Evolutionary conservation across 1,284 basidiomycete species (phyloP).

Genomic region (Tetrapyrgos nigripes): DNA sequence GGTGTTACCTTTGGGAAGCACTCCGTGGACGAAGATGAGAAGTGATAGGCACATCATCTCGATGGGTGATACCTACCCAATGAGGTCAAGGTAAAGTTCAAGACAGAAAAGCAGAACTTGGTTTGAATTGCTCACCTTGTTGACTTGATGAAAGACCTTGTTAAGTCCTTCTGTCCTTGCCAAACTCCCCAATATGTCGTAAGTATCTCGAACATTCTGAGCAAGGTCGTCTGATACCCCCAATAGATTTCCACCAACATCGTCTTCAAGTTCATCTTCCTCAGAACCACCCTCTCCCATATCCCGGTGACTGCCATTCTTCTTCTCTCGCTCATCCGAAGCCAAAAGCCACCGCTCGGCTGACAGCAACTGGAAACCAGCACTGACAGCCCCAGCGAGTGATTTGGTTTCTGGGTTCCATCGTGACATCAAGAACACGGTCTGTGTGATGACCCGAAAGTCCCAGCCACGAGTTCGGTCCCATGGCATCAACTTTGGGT

Average conservation of each 20-base stretch:
- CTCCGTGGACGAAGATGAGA: conserved; percentile 53
- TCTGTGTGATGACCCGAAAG: conserved; percentile 64
- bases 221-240: conserved; percentile 38
- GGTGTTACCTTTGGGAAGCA: conserved; percentile 19
- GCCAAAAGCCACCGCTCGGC: conserved; percentile 65
- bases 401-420: conserved; percentile 34
- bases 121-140: background rate
- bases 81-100: background rate
- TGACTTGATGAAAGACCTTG: conserved; percentile 36
- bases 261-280: conserved; percentile 1
- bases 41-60: conserved; percentile 64
- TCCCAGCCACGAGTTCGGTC: conserved; percentile 64
- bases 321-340: conserved; percentile 34
- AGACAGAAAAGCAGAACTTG: background rate
- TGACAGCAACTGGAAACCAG: too few species aligned
- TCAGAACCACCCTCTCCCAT: background rate
- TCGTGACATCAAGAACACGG: conserved; percentile 56
- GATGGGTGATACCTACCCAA: conserved; percentile 56
- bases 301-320: conserved; percentile 1
- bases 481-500: conserved; percentile 42
- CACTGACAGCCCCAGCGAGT: conserved; percentile 35
- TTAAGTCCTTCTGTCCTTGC: conserved; percentile 41
- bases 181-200: conserved; percentile 50
- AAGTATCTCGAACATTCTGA: conserved; percentile 45
- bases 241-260: background rate